These are phyloP conservation scores for Nicotiana tomentosiformis DNA, from an alignment of 257 asterid species.

Conservation along the genomic window DNA sequence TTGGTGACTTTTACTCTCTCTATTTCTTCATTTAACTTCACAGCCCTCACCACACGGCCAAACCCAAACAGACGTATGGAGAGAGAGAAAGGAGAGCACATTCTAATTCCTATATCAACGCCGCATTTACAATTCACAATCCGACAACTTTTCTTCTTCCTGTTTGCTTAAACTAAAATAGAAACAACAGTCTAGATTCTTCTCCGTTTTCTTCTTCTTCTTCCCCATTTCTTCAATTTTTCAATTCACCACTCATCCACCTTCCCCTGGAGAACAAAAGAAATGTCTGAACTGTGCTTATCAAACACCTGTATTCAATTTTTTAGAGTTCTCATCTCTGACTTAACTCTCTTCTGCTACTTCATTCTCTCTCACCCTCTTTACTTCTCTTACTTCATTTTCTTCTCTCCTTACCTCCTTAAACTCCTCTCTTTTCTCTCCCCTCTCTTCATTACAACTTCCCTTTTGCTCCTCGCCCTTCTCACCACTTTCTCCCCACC, in stretches of 20 bases:
- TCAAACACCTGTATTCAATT: conserved; percentile 21
- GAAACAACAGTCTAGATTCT: conserved; percentile 9
- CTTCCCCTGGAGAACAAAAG: neutral
- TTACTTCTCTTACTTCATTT: conserved; percentile 50
- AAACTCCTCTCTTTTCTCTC: conserved; percentile 53
- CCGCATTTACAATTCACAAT: conserved; percentile 42
- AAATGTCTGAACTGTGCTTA: conserved; percentile 45
- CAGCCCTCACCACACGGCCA: neutral
- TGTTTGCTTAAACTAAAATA: neutral
- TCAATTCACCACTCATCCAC: conserved; percentile 10
- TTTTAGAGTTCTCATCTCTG: conserved; percentile 33
- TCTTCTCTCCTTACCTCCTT: conserved; percentile 60
- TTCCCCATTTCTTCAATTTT: conserved; percentile 35
- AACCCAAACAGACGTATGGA: neutral
- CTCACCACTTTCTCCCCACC: conserved; percentile 18
- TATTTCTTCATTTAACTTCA: neutral
- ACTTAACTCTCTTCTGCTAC: conserved; percentile 23
- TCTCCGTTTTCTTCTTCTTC: conserved; percentile 29
- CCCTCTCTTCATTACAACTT: conserved; percentile 65
- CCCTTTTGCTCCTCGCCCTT: conserved; percentile 43
- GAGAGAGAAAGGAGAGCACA: neutral
- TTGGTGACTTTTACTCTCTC: neutral
- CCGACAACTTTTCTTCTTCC: conserved; percentile 7
- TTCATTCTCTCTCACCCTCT: conserved; percentile 57
- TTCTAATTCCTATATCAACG: conserved; percentile 56